Base-by-base conservation (phyloP, 108 stramenopile genomes). In the Craspedostauros australis region DNA sequence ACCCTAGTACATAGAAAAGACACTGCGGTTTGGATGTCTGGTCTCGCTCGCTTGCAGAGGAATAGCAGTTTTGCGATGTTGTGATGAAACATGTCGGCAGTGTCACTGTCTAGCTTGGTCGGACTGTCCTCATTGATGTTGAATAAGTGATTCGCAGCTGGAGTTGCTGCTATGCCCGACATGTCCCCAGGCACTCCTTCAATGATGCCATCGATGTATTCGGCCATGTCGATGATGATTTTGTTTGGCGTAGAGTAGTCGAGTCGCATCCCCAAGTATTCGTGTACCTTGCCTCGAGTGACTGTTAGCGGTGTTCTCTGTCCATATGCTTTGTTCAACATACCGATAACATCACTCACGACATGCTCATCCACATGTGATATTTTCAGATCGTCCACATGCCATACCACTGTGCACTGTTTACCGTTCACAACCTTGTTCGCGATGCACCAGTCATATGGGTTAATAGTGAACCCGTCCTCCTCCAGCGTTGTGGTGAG, bases 301-400 rank as follows among this genome's bases (percentile, higher is more conserved):
- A 53, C 59, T 7, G 39, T 31, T 26, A 52, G 8, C 15, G 46
- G 46, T 22, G 46, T 41, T 33, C 34, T 22, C 15, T 48, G 51
- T 26, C 66, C 60, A 3, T 24, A 63, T 33, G 43, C 25, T 8
- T 12, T 18, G 14, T 54, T 22, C 0, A 72, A 28, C 18, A 5
- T 0, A 0, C 11, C 19, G 27, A 60, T 31, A 22, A 48, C 39
- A 5, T 25, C 15, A 11, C 12, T 34, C 1, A 70, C 38, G 0
- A 57, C 70, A 0, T 4, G 1, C 0, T 18, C n/a, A 15, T 45
- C 30, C n/a, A 26, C 60, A 38, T 71, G 69, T 1, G 68, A 73
- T 4, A 73, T 58, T 42, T 73, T 73, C 11, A 66, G 14, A 52
- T 72, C 76, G 38, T 77, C 70, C 12, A 72, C 76, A 42, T 77